Percentiles rank a stretch among this genome's conserved stretches.
Conservation (phyloP, 2,329 filamentous ascomycete species). For the Cercospora citrullina region DNA sequence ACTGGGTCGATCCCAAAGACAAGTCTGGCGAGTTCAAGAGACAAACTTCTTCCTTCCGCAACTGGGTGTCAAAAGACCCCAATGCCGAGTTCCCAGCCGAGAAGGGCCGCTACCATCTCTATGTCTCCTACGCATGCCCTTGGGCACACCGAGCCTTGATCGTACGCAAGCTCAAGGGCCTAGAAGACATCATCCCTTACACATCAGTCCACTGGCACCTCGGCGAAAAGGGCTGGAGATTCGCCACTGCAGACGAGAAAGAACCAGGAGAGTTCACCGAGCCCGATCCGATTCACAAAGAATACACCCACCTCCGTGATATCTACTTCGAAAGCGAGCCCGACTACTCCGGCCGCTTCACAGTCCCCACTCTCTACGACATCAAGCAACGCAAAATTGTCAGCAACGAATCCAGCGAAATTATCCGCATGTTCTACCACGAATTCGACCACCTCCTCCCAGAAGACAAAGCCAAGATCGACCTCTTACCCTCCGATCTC, state of each 20-base stretch:
- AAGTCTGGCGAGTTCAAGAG: constrained; percentile 91
- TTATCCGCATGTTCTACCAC: constrained; percentile 83
- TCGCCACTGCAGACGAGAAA: constrained; percentile 65
- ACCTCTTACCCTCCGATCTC: constrained; percentile 49
- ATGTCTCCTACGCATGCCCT: constrained; percentile 89
- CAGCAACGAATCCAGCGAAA: constrained; percentile 89
- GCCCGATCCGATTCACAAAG: constrained; percentile 65
- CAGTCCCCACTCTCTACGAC: constrained; percentile 84
- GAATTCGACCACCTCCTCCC: constrained; percentile 68
- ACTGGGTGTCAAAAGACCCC: constrained; percentile 70
- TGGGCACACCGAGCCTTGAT: constrained; percentile 92
- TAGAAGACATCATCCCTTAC: constrained; percentile 77
- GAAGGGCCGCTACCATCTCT: constrained; percentile 89
- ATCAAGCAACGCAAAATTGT: constrained; percentile 74
- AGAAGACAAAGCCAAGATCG: constrained; percentile 45
- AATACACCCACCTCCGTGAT: constrained; percentile 72
- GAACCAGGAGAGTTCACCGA: constrained; percentile 57
- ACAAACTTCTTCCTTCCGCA: constrained; percentile 77
- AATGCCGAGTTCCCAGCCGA: constrained; percentile 79
- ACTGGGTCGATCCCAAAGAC: constrained; percentile 78
- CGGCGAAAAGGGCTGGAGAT: constrained; percentile 76
- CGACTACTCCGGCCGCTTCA: constrained; percentile 76
- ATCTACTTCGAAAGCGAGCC: constrained; percentile 76
- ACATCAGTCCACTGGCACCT: constrained; percentile 95
- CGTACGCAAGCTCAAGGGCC: constrained; percentile 82